phyloP scores from a whole-genome alignment of 345 rosid genomes.

The Tarenaya hassleriana region DNA sequence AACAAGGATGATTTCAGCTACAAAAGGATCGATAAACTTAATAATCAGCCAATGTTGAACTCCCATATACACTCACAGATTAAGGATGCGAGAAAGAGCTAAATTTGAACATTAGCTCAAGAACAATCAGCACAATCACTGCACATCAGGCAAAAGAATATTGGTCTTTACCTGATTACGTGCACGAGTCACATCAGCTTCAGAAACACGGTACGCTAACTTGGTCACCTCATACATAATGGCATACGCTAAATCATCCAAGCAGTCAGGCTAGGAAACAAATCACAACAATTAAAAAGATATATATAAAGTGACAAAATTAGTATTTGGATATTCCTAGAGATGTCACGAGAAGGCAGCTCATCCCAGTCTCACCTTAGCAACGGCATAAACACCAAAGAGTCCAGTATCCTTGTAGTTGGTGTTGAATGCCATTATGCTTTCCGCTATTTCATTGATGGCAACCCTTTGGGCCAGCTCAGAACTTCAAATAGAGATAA shows the following conservation, averaged over 20 bases:
- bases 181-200: conserved; percentile 92
- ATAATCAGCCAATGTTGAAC: too few relatives aligned
- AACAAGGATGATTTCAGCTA: conserved; percentile 91
- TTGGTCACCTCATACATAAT: conserved; percentile 84
- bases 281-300: background rate
- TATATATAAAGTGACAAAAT: background rate
- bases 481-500: conserved; percentile 45
- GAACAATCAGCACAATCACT: background rate
- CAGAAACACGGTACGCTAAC: conserved; percentile 84
- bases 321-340: background rate
- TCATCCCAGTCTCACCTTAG: conserved; percentile 69
- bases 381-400: conserved; percentile 94
- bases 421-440: conserved; percentile 97
- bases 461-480: conserved; percentile 82
- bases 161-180: conserved; percentile 73
- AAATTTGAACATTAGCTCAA: too few relatives aligned
- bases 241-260: conserved; percentile 92
- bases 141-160: background rate
- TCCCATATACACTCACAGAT: too few relatives aligned
- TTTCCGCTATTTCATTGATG: conserved; percentile 88
- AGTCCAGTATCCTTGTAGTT: conserved; percentile 99
- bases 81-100: too few relatives aligned
- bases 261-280: conserved; percentile 36
- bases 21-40: conserved; percentile 7
- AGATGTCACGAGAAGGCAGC: too few relatives aligned